These are phyloP conservation scores for Tripterygium wilfordii DNA, from an alignment of 177 flowering plant genomes.

Conservation along the genomic window DNA sequence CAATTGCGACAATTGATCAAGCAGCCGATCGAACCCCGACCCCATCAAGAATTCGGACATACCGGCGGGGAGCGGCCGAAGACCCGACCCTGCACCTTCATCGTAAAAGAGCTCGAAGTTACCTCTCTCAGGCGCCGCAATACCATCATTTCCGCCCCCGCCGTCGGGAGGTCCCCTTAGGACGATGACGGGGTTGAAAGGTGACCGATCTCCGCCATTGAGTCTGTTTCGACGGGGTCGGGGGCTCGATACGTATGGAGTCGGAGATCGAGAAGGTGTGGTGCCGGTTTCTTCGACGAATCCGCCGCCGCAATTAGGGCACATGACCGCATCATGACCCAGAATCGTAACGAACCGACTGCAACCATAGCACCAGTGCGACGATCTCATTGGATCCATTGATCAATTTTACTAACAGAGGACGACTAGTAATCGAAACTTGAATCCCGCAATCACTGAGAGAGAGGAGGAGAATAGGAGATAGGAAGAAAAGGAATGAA, in stretches of 20 bases:
- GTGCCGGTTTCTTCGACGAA: conserved; percentile 23
- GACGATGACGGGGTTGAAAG: conserved; percentile 36
- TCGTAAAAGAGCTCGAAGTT: conserved; percentile 34
- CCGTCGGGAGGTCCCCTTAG: conserved; percentile 19
- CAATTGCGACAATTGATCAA: conserved; percentile 30
- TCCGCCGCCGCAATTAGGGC: conserved; percentile 28
- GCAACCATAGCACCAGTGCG: conserved; percentile 34
- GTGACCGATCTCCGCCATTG: conserved; percentile 23
- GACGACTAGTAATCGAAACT: not conserved
- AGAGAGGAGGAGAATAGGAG: not conserved
- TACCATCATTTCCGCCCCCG: conserved; percentile 5
- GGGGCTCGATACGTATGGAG: not conserved
- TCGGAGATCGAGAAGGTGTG: conserved; percentile 3
- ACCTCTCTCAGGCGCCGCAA: not conserved
- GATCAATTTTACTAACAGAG: too few relatives aligned
- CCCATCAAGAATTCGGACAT: conserved; percentile 42
- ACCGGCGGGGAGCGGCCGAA: conserved; percentile 28
- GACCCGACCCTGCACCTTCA: conserved; percentile 29
- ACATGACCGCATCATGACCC: conserved; percentile 11
- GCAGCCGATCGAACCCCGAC: conserved; percentile 40
- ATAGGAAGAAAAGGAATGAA: not conserved
- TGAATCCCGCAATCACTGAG: conserved; percentile 1
- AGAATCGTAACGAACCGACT: conserved; percentile 13
- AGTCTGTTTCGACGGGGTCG: conserved; percentile 18
- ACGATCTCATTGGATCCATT: conserved; percentile 14